phyloP scores from a whole-genome alignment of 345 rosid genomes.

The Linum lewisii region DNA sequence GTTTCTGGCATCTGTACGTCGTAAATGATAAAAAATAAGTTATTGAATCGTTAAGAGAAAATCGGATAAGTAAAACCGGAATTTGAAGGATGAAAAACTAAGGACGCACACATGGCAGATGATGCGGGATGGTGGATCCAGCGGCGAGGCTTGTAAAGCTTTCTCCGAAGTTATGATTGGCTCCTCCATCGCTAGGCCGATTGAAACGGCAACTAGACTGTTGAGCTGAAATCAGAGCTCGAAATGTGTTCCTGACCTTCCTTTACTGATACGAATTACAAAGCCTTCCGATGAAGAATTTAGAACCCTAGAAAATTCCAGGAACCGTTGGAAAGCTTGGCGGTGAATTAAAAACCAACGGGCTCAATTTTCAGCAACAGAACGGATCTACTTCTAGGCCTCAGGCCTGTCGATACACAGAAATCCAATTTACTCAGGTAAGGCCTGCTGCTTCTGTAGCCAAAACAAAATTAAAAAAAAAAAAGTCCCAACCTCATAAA shows the following conservation, averaged over 20 bases:
- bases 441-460: no score
- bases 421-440: no score
- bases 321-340: neutral
- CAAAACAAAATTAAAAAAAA: no score
- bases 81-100: neutral
- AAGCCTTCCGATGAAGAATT: neutral
- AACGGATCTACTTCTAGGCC: no score
- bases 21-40: neutral
- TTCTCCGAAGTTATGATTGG: neutral
- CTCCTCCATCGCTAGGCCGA: neutral
- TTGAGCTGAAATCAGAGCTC: neutral
- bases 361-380: no score
- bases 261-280: no score
- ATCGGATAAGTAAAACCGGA: neutral
- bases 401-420: no score
- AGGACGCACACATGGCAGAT: conserved; percentile 67
- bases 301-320: neutral
- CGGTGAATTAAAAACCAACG: no score
- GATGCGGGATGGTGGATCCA: conserved; percentile 43
- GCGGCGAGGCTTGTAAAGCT: conserved; percentile 20
- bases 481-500: no score
- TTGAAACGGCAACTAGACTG: neutral
- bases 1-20: conserved; percentile 59
- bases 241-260: neutral
- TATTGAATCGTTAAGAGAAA: neutral